Evolutionary conservation across 139 green algal species (phyloP).

Genomic region (Coccomyxa sp.): DNA sequence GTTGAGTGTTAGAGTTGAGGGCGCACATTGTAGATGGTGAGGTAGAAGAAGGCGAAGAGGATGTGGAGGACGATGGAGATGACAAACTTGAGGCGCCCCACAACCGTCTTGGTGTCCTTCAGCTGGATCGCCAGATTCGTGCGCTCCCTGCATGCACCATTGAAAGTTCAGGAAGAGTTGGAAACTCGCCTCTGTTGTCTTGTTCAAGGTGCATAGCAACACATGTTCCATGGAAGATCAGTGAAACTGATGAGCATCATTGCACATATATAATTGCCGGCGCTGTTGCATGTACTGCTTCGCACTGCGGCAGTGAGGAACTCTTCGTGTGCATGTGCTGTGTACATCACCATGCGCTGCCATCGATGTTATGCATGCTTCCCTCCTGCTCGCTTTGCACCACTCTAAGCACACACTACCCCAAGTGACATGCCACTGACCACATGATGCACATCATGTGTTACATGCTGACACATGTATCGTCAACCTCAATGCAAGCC

Average conservation of each 20-base stretch:
- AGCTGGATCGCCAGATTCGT: slow-evolving; percentile 67
- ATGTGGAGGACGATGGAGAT: slow-evolving; percentile 42
- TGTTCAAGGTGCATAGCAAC: background rate
- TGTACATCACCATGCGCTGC: no score
- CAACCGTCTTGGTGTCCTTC: slow-evolving; percentile 66
- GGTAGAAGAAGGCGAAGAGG: slow-evolving; percentile 48
- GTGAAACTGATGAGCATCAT: background rate
- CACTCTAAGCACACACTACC: no score
- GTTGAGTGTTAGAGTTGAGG: background rate
- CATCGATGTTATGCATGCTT: background rate
- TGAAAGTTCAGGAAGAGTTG: background rate
- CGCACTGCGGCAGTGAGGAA: no score
- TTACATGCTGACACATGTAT: no score
- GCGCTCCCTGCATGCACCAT: slow-evolving; percentile 44
- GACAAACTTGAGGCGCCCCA: slow-evolving; percentile 56
- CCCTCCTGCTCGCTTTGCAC: background rate
- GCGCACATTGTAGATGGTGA: slow-evolving; percentile 48
- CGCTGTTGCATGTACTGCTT: no score
- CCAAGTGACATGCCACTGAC: no score
- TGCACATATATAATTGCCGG: background rate
- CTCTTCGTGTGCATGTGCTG: no score
- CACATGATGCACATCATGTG: no score
- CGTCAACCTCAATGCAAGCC: no score
- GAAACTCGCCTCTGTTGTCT: background rate
- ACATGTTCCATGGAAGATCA: background rate